phyloP scores from a whole-genome alignment of 305 asterid species.

The Nicotiana rustica region DNA sequence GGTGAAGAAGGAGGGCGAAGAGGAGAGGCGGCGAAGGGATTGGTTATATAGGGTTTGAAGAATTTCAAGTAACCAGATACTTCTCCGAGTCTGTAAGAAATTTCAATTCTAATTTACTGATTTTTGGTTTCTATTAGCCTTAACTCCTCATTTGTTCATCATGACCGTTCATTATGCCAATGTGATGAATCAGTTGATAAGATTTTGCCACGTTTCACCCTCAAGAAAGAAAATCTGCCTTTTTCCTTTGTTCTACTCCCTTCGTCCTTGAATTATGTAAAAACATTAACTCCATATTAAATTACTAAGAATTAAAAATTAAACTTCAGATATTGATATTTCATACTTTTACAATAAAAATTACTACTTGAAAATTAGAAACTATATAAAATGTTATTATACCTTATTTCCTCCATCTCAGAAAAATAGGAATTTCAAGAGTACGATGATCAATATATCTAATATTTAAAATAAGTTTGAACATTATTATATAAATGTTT shows the following conservation, averaged over 20 bases:
- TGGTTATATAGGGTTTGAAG: conserved; percentile 34
- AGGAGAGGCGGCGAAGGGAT: conserved; percentile 40
- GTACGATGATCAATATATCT: background rate
- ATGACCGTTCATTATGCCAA: background rate
- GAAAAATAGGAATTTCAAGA: background rate
- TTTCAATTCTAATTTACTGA: background rate
- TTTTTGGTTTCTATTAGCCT: background rate
- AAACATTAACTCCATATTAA: no score
- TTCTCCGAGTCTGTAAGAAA: background rate
- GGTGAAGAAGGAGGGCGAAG: background rate
- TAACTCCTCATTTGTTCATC: background rate
- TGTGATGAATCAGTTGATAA: background rate
- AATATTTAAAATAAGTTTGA: background rate
- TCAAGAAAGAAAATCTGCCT: background rate
- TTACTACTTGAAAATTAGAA: background rate
- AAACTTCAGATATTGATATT: background rate
- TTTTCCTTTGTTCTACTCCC: background rate
- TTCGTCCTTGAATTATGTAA: no score
- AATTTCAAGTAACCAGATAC: background rate
- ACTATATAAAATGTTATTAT: background rate
- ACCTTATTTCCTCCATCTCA: background rate
- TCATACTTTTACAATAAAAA: background rate
- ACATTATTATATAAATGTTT: background rate
- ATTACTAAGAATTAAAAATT: background rate
- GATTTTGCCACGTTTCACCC: background rate